Base-by-base conservation (phyloP, 768 basidiomycete genomes). In the Leccinum rimulosum region DNA sequence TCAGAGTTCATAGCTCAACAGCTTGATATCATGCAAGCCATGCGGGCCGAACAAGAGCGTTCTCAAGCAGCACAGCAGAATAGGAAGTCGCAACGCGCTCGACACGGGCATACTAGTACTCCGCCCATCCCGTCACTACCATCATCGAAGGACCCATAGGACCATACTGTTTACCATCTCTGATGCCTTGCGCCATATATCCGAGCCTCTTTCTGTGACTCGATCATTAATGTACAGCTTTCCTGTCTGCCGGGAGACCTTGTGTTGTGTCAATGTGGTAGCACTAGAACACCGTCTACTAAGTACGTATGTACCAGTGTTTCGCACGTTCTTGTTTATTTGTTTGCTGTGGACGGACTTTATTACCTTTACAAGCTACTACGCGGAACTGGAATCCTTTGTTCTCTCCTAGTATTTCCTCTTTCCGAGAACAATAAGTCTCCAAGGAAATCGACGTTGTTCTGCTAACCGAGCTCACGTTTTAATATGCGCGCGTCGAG, bases 1-100 rank as follows among this genome's bases (percentile, higher is more conserved):
- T 81, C 84, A 17, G 94, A 95, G 53, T 96, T 96, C 70, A 90
- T 96, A 61, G 79, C 87, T 2, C 92, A 94, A 68, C 94, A 96
- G 63, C 75, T 94, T 60, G 85, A 88, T 62, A 92, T 93, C 38
- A 85, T 91, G 80, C 79, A 82, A 35, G 82, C 84, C n/a, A 84
- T 94, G 79, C 89, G 91, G 66, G 85, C 84, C 5, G 91, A 95
- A 69, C 88, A 89, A 64, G 89, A 93, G 69, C 80, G 83, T 56
- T 82, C 86, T n/a, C 82, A 84, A 52, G 82, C 81, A 59, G 85
- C 85, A 60, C 75, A 77, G 12, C 81, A 84, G 66, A 76, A 80
- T 62, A 83, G 84, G 63, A 87, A 82, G 70, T 71, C 81, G 38
- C 84, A 83, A 66, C 80, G 88, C 55, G 79, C 81, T 9, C 74